A percentile compares a stretch with the other conserved stretches of the same genome.
phyloP scores from a whole-genome alignment of 2,329 filamentous ascomycete species.

The Sarocladiaceae sp. region DNA sequence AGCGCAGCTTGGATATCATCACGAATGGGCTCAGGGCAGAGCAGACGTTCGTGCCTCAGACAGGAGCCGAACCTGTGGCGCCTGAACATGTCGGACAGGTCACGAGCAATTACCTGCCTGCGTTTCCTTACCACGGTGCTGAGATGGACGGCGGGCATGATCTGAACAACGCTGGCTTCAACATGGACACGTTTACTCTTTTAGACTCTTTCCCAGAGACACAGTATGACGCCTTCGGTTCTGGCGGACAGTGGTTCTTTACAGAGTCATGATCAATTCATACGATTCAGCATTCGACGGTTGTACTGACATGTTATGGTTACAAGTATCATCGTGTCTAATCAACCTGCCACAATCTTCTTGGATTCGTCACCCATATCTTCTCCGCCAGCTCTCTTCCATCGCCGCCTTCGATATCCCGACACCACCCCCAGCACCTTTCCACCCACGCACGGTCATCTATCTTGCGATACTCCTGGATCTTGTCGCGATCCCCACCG shows the following conservation, averaged over 20 bases:
- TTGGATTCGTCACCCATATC: constrained; percentile 19
- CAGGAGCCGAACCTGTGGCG: too few species aligned
- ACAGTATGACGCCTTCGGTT: neutral
- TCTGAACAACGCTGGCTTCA: neutral
- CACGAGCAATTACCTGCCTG: neutral
- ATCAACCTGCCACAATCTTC: constrained; percentile 15
- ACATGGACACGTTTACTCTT: neutral
- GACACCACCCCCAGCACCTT: constrained; percentile 12
- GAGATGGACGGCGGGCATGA: neutral
- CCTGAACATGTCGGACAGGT: neutral
- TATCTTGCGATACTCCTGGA: constrained; percentile 16
- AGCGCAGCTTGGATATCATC: constrained; percentile 25
- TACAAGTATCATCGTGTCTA: too few species aligned
- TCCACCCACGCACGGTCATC: constrained; percentile 14
- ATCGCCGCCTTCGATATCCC: constrained; percentile 10
- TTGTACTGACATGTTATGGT: too few species aligned
- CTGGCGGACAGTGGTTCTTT: neutral
- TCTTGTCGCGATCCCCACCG: constrained; percentile 13
- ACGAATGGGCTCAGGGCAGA: constrained; percentile 13
- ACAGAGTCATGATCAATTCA: neutral
- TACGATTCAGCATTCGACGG: too few species aligned
- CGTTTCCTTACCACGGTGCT: neutral
- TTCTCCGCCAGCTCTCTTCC: constrained; percentile 14
- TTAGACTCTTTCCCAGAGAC: neutral
- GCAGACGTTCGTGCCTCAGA: too few species aligned